These are phyloP conservation scores for Pleurotus eryngii DNA, from an alignment of 768 basidiomycete genomes.

Conservation along the genomic window DNA sequence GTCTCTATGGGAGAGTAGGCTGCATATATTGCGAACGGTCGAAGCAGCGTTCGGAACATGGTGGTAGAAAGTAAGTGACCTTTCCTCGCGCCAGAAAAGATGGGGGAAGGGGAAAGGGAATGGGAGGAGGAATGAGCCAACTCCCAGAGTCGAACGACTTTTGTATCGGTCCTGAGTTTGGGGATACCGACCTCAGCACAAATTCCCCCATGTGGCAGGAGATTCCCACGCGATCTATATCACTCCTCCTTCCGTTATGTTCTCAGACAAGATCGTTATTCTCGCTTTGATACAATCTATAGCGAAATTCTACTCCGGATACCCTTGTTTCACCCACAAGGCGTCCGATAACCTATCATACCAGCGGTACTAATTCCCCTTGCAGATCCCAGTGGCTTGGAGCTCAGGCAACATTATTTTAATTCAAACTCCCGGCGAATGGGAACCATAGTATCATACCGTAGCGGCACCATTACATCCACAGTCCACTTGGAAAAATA, in stretches of 20 bases:
- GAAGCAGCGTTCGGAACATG: constrained; percentile 6
- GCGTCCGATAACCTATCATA: neutral
- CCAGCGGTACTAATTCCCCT: neutral
- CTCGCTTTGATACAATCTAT: neutral
- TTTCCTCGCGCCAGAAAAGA: neutral
- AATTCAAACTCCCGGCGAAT: neutral
- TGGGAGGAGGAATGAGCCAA: neutral
- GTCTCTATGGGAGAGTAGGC: constrained; percentile 83
- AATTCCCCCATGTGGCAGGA: neutral
- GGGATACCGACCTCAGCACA: neutral
- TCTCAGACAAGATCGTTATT: neutral
- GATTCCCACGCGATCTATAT: constrained; percentile 2
- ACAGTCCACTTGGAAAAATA: too few relatives aligned
- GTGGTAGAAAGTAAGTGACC: neutral
- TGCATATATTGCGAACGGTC: constrained; percentile 65
- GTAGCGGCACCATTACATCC: too few relatives aligned
- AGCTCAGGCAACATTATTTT: neutral
- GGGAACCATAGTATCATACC: too few relatives aligned
- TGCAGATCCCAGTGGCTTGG: neutral
- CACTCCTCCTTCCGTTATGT: neutral
- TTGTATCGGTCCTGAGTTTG: constrained; percentile 1
- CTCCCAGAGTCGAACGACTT: constrained; percentile 6
- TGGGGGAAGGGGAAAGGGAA: neutral
- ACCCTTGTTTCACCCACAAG: neutral
- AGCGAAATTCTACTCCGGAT: neutral